Evolutionary conservation across 83 land plant genomes (phyloP), one percentile per base, ranked within the genome.

Genomic region (Thuja plicata): DNA sequence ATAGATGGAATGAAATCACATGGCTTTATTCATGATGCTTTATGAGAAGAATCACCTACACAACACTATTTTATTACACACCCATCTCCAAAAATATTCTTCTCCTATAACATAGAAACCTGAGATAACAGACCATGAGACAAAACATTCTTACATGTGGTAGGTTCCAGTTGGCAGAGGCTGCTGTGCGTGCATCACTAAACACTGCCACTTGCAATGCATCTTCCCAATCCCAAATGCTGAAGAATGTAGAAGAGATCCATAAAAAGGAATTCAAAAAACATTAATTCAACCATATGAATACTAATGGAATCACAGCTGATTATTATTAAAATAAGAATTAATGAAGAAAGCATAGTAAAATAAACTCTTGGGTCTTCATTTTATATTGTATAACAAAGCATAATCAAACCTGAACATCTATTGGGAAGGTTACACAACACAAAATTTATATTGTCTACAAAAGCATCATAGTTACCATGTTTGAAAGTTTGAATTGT

Each of bases 201-300:
- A 98, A 94, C 57, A 89, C 92, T 35, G 91, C 94, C 77, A 90
- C 94, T 88, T 81, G 88, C 48, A 45, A 82, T 60, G 88, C 92
- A 82, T 96, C 95, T 73, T 91, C 92, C 93, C 93, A 95, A 89
- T 97, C 92, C 99, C 99, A 98, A 34, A 96, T 46, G 85, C 99
- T 98, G 91, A 83, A 89, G 71, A 70, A 88, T 57, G 41, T 85
- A 17, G 11, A 10, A 30, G 35, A 85, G 19, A 45, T 45, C 8
- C 40, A 79, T 19, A 38, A 43, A 82, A 32, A 82, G 5, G 3
- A 27, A 82, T 21, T 45, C 85, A 45, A 41, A 45, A 82, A 27
- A 82, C 41, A 45, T n/a, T 27, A 45, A 10, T 21, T 74, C 78
- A 4, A 74, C 13, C 38, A 34, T 35, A 66, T 24, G 30, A 66